Percentiles rank a stretch among this genome's conserved stretches.
Evolutionary conservation across 2,329 filamentous ascomycete genomes (phyloP).

Genomic region (Coniochaeta pulveracea): DNA sequence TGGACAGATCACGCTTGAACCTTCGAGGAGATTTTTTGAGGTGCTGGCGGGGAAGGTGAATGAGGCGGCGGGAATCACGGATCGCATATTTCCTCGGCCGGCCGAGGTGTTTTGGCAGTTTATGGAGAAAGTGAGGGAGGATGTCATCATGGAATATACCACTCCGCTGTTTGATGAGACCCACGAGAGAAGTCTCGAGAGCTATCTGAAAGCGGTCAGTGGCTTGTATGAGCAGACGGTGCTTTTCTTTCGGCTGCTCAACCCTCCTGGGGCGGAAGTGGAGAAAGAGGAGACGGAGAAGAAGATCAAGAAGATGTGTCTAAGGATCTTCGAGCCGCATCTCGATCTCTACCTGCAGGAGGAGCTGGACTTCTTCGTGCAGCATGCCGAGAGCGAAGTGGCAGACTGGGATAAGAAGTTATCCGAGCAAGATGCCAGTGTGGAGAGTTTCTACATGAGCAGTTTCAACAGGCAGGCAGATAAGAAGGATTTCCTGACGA

Average conservation of each 20-base stretch:
- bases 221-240: slow-evolving; percentile 80
- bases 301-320: slow-evolving; percentile 55
- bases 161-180: slow-evolving; percentile 80
- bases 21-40: slow-evolving; percentile 73
- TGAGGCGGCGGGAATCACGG: slow-evolving; percentile 69
- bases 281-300: slow-evolving; percentile 35
- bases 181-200: slow-evolving; percentile 60
- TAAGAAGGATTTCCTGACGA: slow-evolving; percentile 91
- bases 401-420: slow-evolving; percentile 83
- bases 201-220: slow-evolving; percentile 77
- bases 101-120: slow-evolving; percentile 65
- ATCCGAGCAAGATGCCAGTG: slow-evolving; percentile 78
- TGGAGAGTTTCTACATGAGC: slow-evolving; percentile 92
- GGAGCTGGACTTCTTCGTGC: slow-evolving; percentile 77
- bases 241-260: slow-evolving; percentile 62
- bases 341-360: slow-evolving; percentile 89
- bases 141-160: slow-evolving; percentile 77
- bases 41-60: slow-evolving; percentile 64
- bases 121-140: slow-evolving; percentile 71
- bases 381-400: slow-evolving; percentile 66
- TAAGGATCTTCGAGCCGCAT: slow-evolving; percentile 77
- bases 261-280: slow-evolving; percentile 49
- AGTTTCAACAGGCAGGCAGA: slow-evolving; percentile 90
- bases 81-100: slow-evolving; percentile 67
- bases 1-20: slow-evolving; percentile 64